Evolutionary conservation across 345 rosid species (phyloP).

Genomic region (Lepidium africanum): DNA sequence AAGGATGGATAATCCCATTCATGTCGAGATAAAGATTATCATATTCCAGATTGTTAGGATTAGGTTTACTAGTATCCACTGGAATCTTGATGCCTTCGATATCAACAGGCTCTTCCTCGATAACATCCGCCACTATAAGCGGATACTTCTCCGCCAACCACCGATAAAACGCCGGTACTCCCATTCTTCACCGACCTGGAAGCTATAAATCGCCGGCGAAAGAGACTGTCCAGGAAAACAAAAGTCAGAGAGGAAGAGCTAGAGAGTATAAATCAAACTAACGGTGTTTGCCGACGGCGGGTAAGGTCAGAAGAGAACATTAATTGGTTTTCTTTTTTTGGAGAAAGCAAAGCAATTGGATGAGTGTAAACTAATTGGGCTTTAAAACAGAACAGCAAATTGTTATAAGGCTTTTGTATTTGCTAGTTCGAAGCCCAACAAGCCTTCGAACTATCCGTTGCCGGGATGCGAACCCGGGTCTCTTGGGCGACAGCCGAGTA

Average conservation of each 20-base stretch:
- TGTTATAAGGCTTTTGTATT: background rate
- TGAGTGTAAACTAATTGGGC: background rate
- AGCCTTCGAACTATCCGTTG: background rate
- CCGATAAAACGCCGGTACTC: constrained; percentile 93
- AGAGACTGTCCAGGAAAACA: background rate
- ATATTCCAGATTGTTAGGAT: constrained; percentile 74
- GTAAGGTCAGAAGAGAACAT: constrained; percentile 17
- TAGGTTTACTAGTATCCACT: constrained; percentile 83
- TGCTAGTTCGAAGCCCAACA: background rate
- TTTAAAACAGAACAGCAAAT: background rate
- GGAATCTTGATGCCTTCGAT: constrained; percentile 79
- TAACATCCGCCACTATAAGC: constrained; percentile 60
- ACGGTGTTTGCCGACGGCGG: constrained; percentile 29
- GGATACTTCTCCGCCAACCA: constrained; percentile 99
- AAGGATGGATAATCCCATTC: constrained; percentile 99
- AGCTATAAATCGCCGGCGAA: background rate
- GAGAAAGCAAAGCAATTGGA: background rate
- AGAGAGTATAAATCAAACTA: background rate
- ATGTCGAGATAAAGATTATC: constrained; percentile 96
- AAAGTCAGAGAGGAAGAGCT: background rate
- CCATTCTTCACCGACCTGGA: constrained; percentile 41
- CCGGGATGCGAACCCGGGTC: no score
- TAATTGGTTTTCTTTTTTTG: background rate
- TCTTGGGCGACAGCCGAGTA: no score
- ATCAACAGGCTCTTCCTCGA: constrained; percentile 82